These are phyloP conservation scores for Eucalyptus curtisii DNA, from an alignment of 345 rosid species.

Conservation along the genomic window DNA sequence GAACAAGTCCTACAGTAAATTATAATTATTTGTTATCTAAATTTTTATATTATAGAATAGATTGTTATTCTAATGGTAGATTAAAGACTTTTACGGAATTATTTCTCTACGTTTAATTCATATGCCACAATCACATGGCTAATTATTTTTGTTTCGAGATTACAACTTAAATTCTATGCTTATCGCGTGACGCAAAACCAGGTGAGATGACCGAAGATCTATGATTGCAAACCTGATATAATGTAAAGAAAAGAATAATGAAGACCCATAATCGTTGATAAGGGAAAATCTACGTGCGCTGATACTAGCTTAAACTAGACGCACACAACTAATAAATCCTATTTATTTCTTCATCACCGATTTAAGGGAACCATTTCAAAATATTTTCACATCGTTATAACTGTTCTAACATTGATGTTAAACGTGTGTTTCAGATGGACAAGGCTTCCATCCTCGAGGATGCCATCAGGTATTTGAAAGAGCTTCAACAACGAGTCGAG, in stretches of 20 bases:
- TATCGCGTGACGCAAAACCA: neutral
- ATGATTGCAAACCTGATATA: neutral
- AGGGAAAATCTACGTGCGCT: neutral
- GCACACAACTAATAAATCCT: neutral
- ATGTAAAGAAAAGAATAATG: neutral
- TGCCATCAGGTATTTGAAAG: slow-evolving; percentile 44
- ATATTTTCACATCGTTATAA: neutral
- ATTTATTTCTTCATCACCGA: neutral
- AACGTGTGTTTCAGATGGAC: slow-evolving; percentile 29
- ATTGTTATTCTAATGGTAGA: too few relatives aligned
- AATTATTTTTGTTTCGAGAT: neutral
- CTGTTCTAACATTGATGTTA: neutral
- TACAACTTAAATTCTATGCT: neutral
- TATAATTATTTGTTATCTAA: too few relatives aligned
- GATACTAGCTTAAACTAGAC: neutral
- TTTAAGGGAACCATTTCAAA: neutral
- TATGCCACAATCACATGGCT: neutral
- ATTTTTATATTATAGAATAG: too few relatives aligned
- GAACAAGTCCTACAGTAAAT: too few relatives aligned
- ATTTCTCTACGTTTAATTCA: neutral
- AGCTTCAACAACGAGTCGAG: slow-evolving; percentile 53
- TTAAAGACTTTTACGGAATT: too few relatives aligned
- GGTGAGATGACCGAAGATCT: neutral
- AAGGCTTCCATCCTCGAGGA: slow-evolving; percentile 63
- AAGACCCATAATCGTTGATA: neutral